Evolutionary conservation across 495 filamentous ascomycete species (phyloP).

Genomic region (Aspergillus funiculosus): DNA sequence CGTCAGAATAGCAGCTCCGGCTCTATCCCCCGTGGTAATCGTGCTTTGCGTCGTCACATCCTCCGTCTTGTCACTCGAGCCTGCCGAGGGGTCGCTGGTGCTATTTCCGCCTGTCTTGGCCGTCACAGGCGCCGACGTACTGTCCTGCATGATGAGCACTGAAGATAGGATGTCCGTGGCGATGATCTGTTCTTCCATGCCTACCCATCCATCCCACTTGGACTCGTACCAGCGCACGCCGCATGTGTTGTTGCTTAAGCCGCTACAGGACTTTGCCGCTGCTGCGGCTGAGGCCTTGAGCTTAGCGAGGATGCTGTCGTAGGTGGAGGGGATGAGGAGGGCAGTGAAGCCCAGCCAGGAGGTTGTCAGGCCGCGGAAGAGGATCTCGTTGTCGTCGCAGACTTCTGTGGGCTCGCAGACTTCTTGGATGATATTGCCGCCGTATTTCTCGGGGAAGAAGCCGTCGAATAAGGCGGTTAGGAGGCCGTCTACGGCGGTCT

Average conservation of each 20-base stretch:
- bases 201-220: constrained; percentile 46
- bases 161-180: constrained; percentile 60
- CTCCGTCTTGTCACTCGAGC: constrained; percentile 18
- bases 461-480: too few species aligned
- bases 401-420: too few species aligned
- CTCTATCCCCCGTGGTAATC: constrained; percentile 49
- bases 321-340: constrained; percentile 59
- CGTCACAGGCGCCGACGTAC: too few species aligned
- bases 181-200: constrained; percentile 63
- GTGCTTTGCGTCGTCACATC: constrained; percentile 6
- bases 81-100: constrained; percentile 57
- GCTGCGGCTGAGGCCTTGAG: constrained; percentile 56
- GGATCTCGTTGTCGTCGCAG: too few species aligned
- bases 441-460: too few species aligned
- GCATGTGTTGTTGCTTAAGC: constrained; percentile 53
- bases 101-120: constrained; percentile 62
- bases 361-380: too few species aligned
- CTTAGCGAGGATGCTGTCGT: constrained; percentile 50
- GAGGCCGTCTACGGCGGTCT: constrained; percentile 45
- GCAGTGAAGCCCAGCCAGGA: constrained; percentile 62
- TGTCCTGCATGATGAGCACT: too few species aligned
- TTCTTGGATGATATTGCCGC: too few species aligned
- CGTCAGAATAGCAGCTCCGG: constrained; percentile 58
- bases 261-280: constrained; percentile 62
- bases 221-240: constrained; percentile 52